Evolutionary conservation across 768 basidiomycete genomes (phyloP), one percentile per base, ranked within the genome.

Genomic region (Ephemerocybe angulata): DNA sequence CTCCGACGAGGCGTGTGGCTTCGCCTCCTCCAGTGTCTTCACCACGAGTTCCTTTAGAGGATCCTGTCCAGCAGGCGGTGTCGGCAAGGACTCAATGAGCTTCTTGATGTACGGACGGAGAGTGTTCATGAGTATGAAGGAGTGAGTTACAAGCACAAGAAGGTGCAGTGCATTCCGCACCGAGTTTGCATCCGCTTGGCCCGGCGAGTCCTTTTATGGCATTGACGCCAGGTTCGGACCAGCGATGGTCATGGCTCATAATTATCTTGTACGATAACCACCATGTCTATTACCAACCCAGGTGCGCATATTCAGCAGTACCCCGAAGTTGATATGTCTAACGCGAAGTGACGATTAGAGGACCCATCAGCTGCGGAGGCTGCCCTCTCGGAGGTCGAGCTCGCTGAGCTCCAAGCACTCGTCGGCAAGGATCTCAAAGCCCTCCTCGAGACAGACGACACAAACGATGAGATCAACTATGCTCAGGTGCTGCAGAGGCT

Each of bases 401-500:
- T 79, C 22, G 60, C 66, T 4, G 55, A 64, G 27, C 65, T 76
- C 33, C 60, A 63, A n/a, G 17, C 51, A 28, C 43, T 53, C 30
- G 47, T 55, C 19, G 35, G 38, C 13, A 29, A 42, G n/a, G 22
- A 40, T 35, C 50, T 40, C 46, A 48, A 58, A 11, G 30, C 50
- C 19, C 48, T 27, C 4, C 38, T 48, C 10, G 29, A 58, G 28
- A 50, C 41, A 10, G 29, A 33, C 46, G 67, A 65, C 40, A 63
- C 7, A 5, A n/a, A 62, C 21, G 75, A 76, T 24, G 82, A 81
- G 29, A 66, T 86, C 47, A 50, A 50, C 48, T 50, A 50, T 33
- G 66, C 66, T 13, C 81, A 84, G 64, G 65, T 89, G 38, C 69
- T 89, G 42, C 69, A 70, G 41, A 76, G 73, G 40, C 69, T 91